A percentile compares a stretch with the other conserved stretches of the same genome.
These are phyloP conservation scores for Lablab purpureus DNA, from an alignment of 306 rosid species.

Conservation along the genomic window DNA sequence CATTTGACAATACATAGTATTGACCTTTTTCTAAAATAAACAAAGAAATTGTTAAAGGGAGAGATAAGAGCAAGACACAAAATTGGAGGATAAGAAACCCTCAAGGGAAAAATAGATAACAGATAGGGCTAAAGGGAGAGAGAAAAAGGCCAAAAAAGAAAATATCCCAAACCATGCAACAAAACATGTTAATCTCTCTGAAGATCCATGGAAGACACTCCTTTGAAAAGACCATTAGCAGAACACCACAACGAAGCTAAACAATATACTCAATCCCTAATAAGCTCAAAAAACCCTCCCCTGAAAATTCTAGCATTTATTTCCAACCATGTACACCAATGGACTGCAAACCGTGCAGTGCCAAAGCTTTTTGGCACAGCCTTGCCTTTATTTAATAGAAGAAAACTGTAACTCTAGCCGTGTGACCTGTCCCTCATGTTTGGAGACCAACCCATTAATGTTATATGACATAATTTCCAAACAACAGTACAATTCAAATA, in stretches of 20 bases:
- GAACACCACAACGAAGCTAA: background rate
- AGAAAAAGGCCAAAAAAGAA: background rate
- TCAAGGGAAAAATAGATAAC: background rate
- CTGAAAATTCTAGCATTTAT: background rate
- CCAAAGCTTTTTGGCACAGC: background rate
- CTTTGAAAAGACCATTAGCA: background rate
- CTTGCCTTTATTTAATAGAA: background rate
- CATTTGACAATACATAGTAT: background rate
- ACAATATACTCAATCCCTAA: background rate
- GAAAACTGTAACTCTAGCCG: background rate
- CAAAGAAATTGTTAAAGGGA: background rate
- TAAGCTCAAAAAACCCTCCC: background rate
- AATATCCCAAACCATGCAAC: background rate
- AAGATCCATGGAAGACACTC: background rate
- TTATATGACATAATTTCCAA: too few species aligned
- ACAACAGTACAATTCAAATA: too few species aligned
- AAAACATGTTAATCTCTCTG: background rate
- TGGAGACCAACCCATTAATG: background rate
- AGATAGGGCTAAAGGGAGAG: background rate
- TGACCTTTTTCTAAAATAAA: background rate
- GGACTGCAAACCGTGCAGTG: background rate
- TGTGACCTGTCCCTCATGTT: conserved; percentile 28
- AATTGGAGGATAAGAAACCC: background rate
- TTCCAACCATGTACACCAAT: background rate
- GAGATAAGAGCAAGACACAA: background rate